phyloP scores from a whole-genome alignment of 169 alveolate species.

The Plasmodium relictum region DNA sequence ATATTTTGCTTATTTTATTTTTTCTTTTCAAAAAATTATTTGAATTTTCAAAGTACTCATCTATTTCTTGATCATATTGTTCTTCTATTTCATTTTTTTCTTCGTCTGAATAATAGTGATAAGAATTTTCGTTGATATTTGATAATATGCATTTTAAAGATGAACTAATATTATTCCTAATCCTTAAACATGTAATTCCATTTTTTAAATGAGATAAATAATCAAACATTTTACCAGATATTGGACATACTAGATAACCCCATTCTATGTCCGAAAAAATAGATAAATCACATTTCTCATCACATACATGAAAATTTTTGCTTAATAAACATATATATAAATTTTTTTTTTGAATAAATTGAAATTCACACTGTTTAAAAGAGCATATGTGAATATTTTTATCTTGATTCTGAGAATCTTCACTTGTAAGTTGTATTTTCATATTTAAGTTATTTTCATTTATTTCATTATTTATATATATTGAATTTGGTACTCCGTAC shows the following conservation, averaged over 20 bases:
- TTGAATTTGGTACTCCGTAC: neutral
- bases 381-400: slow-evolving; percentile 16
- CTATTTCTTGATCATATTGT: neutral
- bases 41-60: neutral
- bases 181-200: neutral
- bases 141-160: neutral
- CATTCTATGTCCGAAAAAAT: slow-evolving; percentile 19
- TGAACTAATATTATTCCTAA: slow-evolving; percentile 1
- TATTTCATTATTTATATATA: neutral
- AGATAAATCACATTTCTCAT: slow-evolving; percentile 39
- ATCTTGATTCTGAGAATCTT: neutral
- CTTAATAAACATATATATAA: slow-evolving; percentile 20
- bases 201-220: slow-evolving; percentile 14
- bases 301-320: slow-evolving; percentile 17
- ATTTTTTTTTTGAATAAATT: slow-evolving; percentile 19
- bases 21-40: neutral
- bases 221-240: slow-evolving; percentile 35
- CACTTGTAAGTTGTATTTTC: slow-evolving; percentile 10
- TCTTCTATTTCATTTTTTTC: neutral
- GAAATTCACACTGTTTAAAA: slow-evolving; percentile 18
- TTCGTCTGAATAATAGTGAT: neutral
- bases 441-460: neutral
- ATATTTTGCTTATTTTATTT: neutral
- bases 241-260: slow-evolving; percentile 26
- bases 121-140: neutral